These are phyloP conservation scores for Dendrobium nobile DNA, from an alignment of 106 monocot species.

Conservation along the genomic window DNA sequence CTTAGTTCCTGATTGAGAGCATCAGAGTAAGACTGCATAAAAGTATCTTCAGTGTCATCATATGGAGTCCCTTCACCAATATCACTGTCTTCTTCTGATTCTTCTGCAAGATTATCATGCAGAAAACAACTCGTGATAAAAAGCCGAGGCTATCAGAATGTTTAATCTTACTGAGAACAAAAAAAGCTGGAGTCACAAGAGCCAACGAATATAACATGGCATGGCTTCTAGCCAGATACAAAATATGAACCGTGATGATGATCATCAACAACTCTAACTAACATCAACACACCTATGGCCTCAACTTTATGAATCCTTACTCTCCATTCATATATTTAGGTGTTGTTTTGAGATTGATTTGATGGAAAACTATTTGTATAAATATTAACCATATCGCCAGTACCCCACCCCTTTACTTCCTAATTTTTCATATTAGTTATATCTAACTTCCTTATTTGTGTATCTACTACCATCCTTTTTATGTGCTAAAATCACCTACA, in stretches of 20 bases:
- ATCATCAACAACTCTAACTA: background rate
- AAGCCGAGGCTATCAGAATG: background rate
- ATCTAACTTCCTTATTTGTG: background rate
- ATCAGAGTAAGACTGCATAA: constrained; percentile 84
- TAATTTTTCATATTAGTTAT: background rate
- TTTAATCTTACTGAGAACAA: background rate
- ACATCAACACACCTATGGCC: background rate
- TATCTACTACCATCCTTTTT: background rate
- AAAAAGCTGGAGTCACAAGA: background rate
- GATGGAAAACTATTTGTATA: background rate
- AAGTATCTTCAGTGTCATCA: constrained; percentile 29
- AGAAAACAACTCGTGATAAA: background rate
- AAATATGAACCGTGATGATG: background rate
- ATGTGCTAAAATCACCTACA: background rate
- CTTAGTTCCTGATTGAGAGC: constrained; percentile 58
- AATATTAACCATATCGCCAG: background rate
- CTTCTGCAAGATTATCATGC: constrained; percentile 38
- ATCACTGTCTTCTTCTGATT: constrained; percentile 56
- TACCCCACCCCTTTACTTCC: background rate
- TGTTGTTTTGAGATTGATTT: background rate
- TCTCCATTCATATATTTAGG: background rate
- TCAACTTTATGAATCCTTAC: background rate
- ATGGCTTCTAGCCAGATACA: background rate
- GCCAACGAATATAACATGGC: background rate
- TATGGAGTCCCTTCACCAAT: constrained; percentile 23